Evolutionary conservation across 2,329 filamentous ascomycete species (phyloP).

Genomic region (Coniochaeta sp.): DNA sequence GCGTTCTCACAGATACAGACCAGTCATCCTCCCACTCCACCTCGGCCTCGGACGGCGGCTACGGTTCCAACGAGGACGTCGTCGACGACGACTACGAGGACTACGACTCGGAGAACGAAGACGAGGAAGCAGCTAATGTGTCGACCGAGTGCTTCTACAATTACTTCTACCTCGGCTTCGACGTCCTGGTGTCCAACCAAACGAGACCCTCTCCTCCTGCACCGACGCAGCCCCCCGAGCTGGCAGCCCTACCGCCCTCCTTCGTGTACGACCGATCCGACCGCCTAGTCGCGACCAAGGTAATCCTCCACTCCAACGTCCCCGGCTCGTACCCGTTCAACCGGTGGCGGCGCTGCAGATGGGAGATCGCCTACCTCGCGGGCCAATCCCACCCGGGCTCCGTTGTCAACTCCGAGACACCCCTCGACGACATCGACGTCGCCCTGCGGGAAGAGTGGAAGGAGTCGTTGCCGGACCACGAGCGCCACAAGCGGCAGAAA

Average conservation of each 20-base stretch:
- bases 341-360: constrained; percentile 80
- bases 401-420: constrained; percentile 65
- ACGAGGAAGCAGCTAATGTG: constrained; percentile 44
- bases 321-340: constrained; percentile 97
- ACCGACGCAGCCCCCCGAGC: not conserved
- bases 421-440: constrained; percentile 66
- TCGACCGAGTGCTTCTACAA: constrained; percentile 87
- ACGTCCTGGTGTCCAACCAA: constrained; percentile 80
- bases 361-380: constrained; percentile 62
- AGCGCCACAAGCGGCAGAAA: constrained; percentile 45
- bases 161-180: constrained; percentile 93
- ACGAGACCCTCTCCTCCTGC: constrained; percentile 51
- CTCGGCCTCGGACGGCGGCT: constrained; percentile 48
- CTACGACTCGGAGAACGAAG: constrained; percentile 49
- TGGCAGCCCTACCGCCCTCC: constrained; percentile 41
- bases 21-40: constrained; percentile 66
- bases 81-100: constrained; percentile 59
- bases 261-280: constrained; percentile 31
- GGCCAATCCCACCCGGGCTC: constrained; percentile 34
- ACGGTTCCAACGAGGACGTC: constrained; percentile 53
- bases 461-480: constrained; percentile 50
- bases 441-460: constrained; percentile 65
- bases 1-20: constrained; percentile 57
- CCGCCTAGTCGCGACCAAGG: constrained; percentile 76
- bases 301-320: constrained; percentile 91